phyloP scores from a whole-genome alignment of 306 rosid genomes.

The Fragaria ananassa region DNA sequence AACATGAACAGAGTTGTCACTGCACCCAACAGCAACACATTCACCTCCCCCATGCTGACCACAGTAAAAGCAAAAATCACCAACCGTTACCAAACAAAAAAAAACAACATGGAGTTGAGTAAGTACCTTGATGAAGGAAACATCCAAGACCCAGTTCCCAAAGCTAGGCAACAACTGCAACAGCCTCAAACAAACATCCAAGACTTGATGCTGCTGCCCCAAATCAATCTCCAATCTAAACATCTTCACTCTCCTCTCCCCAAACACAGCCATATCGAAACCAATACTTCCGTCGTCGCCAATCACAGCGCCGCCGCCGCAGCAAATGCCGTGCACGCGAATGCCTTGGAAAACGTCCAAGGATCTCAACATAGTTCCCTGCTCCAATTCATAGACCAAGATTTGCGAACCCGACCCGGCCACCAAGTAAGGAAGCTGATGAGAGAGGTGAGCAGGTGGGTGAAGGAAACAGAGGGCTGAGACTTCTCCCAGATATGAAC shows the following conservation, averaged over 20 bases:
- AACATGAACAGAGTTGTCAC: constrained; percentile 75
- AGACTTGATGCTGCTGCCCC: constrained; percentile 20
- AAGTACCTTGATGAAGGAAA: constrained; percentile 68
- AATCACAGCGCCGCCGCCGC: neutral
- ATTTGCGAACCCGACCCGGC: constrained; percentile 86
- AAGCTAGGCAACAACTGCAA: constrained; percentile 63
- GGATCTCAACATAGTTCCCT: constrained; percentile 35
- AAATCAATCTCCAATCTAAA: constrained; percentile 39
- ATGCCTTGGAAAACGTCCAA: constrained; percentile 74
- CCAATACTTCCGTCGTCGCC: constrained; percentile 6
- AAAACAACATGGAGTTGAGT: neutral
- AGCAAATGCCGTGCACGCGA: constrained; percentile 86
- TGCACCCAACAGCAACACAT: constrained; percentile 70
- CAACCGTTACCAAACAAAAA: neutral
- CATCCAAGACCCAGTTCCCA: constrained; percentile 80
- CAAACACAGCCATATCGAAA: constrained; percentile 53
- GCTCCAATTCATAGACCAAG: constrained; percentile 54
- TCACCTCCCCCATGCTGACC: constrained; percentile 35
- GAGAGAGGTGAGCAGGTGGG: constrained; percentile 43
- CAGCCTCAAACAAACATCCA: constrained; percentile 26
- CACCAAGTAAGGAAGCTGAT: constrained; percentile 63
- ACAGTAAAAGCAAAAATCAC: neutral
- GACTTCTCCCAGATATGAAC: constrained; percentile 83
- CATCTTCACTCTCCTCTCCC: constrained; percentile 72
- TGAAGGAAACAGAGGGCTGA: constrained; percentile 85